Evolutionary conservation across 2,329 filamentous ascomycete genomes (phyloP), one percentile per base, ranked within the genome.

Genomic region (Arthrobotrys megalospora): DNA sequence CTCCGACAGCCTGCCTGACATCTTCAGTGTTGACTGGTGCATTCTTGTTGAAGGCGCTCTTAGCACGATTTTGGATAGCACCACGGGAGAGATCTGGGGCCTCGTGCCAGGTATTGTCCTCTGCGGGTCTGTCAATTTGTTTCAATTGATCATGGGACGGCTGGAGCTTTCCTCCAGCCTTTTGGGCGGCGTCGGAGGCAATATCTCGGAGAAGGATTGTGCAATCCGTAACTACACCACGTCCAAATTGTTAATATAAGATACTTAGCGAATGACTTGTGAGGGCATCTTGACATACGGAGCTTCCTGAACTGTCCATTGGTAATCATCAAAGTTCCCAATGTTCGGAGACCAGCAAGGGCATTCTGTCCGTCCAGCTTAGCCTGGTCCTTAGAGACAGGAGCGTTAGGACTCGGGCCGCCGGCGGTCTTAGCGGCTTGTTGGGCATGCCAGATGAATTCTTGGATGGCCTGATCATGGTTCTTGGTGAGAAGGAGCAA

Each of bases 271-370:
- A 28, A 28, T 28, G 5, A 28, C 24, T 28, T 28, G 24, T 5
- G 5, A 7, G 36, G 12, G 21, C 45, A 45, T 43, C 16, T 34
- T 32, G n/a, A 69, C 91, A 84, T 89, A 91, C 92, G 85, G 38
- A 97, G 89, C 86, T 97, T 97, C 81, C 94, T 90, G 88, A 97
- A 97, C 84, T 98, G 94, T 81, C 96, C 96, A 82, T 99, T 99
- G 82, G 94, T 97, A 82, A 98, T 92, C 82, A 98, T 87, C 72
- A 99, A 87, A 16, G 92, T 94, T 64, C 95, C 96, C 0, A 99
- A 87, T 2, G 93, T 97, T 81, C 93, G 91, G 52, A 99, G 85
- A 28, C 95, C 96, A 80, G 97, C 90, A 7, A 96, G 87, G 0
- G 92, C 93, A 84, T 95, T 88, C 80, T 96, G 90, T 47, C 91